Percentiles rank a stretch among this genome's conserved stretches.
These are phyloP conservation scores for Dichotomopilus funicola DNA, from an alignment of 2,329 filamentous ascomycete species.

Conservation along the genomic window DNA sequence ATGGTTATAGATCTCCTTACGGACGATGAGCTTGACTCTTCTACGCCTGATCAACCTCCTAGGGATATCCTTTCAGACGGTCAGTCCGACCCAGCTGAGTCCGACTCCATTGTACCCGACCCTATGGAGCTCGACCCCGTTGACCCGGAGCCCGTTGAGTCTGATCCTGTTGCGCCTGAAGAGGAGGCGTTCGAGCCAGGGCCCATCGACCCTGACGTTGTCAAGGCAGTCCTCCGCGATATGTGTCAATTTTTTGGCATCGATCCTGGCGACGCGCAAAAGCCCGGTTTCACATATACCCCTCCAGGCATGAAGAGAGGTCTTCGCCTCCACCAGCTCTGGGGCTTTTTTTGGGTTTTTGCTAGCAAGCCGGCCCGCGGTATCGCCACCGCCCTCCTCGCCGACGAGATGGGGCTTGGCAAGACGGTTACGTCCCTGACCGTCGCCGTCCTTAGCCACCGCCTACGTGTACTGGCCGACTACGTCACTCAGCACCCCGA, in stretches of 20 bases:
- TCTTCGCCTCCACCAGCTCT: constrained; percentile 5
- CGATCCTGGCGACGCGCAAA: constrained; percentile 3
- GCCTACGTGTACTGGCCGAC: constrained; percentile 1
- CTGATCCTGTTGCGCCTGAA: no score
- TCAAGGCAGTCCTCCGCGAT: constrained; percentile 3
- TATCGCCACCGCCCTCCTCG: constrained; percentile 5
- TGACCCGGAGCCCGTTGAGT: no score
- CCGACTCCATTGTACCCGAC: no score
- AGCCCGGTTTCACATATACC: constrained; percentile 2
- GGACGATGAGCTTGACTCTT: neutral
- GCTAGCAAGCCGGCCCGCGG: constrained; percentile 1
- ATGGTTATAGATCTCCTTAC: constrained; percentile 1
- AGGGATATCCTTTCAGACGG: neutral
- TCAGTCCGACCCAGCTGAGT: neutral
- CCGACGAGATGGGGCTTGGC: constrained; percentile 1
- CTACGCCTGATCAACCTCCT: neutral
- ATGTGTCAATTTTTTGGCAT: constrained; percentile 5
- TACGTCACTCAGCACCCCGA: constrained; percentile 1
- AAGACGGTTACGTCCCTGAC: constrained; percentile 3
- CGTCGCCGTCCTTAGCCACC: constrained; percentile 6
- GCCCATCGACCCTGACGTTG: constrained; percentile 4
- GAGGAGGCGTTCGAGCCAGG: constrained; percentile 1
- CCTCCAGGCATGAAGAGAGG: constrained; percentile 1
- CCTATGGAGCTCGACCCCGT: no score
- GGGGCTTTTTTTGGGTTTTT: constrained; percentile 3